Conservation (phyloP, 371 early-diverging fungal genomes). For the Aphelidium insulamus region DNA sequence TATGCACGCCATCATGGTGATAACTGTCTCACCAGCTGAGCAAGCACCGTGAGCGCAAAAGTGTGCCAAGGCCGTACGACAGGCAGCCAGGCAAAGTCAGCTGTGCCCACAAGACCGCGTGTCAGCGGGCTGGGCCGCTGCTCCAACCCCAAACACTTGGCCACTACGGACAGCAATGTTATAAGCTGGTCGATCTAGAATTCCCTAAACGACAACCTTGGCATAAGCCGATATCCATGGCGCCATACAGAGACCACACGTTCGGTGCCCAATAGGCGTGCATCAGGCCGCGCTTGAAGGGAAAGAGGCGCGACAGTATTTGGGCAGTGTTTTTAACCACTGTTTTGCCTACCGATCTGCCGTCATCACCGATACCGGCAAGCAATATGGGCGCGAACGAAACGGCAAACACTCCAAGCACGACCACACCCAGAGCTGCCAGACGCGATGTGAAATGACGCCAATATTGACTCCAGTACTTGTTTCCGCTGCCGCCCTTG, state of each 20-base stretch:
- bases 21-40: slow-evolving; percentile 44
- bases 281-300: slow-evolving; percentile 82
- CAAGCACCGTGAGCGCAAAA: slow-evolving; percentile 42
- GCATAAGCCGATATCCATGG: slow-evolving; percentile 41
- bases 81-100: slow-evolving; percentile 55
- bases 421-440: slow-evolving; percentile 30
- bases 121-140: slow-evolving; percentile 38
- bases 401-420: slow-evolving; percentile 35
- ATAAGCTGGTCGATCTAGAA: neutral
- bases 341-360: too few relatives aligned
- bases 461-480: neutral
- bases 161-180: slow-evolving; percentile 8
- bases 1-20: too few relatives aligned
- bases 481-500: neutral
- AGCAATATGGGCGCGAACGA: slow-evolving; percentile 85
- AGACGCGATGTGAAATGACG: slow-evolving; percentile 1
- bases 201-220: neutral
- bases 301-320: slow-evolving; percentile 69
- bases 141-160: slow-evolving; percentile 14
- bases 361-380: too few relatives aligned
- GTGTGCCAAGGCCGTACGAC: slow-evolving; percentile 47
- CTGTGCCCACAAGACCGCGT: slow-evolving; percentile 80
- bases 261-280: slow-evolving; percentile 97
- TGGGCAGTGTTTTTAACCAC: slow-evolving; percentile 26
- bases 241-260: slow-evolving; percentile 83